Base-by-base conservation (phyloP, 1,139 yeast species). In the Protomyces inundatus region DNA sequence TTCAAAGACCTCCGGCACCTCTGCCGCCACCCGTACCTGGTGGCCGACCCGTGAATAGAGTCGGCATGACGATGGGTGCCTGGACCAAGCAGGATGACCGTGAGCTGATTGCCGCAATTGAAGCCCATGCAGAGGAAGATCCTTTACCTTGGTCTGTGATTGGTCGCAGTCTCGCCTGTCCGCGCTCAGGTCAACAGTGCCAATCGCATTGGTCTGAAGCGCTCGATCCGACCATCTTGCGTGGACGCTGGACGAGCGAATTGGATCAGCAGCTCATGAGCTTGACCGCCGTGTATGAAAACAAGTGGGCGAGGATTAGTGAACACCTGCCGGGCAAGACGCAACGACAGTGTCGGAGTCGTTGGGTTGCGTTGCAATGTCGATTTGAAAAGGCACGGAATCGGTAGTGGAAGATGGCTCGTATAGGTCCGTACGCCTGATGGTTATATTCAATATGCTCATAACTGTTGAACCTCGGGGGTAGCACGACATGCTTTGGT, bases 161-260 rank as follows among this genome's bases (percentile, higher is more conserved):
- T 2, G 48, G 48, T 23, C 48, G 48, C 16, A 30, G 32, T 7
- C 16, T 42, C 30, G 32, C 12, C 35, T 42, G 48, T 10, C 58
- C 40, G 4, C 79, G 97, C 71, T 91, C 96, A 0, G 97, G 90
- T 72, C 97, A 90, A 74, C 97, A 91, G 76, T 91, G 97, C 77
- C 90, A 96, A 1, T 91, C 91, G 72, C 77, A 97, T 69, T 91
- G 89, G 73, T 84, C 87, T 16, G 97, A 91, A 71, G 96, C 90
- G 1, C 76, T 91, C 66, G 95, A 89, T 70, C 97, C 97, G 2
- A 81, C 76, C 69, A 86, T 93, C 3, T 84, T 85, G 66, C 90
- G 88, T 69, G 77, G 97, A 68, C 86, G 88, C 3, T 91, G 98
- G 98, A 78, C 84, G 0, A 72, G 81, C 50, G 89, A 84, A 10